Evolutionary conservation across 371 early-diverging fungal genomes (phyloP), one percentile per base, ranked within the genome.

Genomic region (Rhizoclosmatium hyalinum): DNA sequence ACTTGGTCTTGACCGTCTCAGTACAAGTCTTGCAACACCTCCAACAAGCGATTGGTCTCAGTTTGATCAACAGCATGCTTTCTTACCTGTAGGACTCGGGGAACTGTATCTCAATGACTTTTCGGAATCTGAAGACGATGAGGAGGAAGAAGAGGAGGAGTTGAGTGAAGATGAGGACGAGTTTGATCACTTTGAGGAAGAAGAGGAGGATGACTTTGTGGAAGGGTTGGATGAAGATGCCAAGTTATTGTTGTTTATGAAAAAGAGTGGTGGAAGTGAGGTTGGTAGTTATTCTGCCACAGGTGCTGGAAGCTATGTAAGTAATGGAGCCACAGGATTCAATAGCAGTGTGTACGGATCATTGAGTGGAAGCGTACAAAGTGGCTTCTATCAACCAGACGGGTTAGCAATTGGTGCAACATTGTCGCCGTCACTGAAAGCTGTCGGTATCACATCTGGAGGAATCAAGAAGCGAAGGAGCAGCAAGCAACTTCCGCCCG

Each of bases 111-210:
- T 57, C 12, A 24, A 50, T 46, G 53, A 61, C 17, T 17, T 50
- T 39, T 39, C 14, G 19, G 44, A 32, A 5, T 6, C 10, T 3
- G 72, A 61, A 2, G 72, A 64, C 2, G 72, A 64, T 2, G 72
- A 72, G 2, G 64, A 63, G 17, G 50, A 63, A 17, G 70, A 70
- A 39, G 70, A 70, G 2, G 70, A 70, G 41, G 64, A 67, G 32
- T 8, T 6, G 8, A 53, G 39, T 53, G 65, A 64, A 41, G 71
- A 71, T 43, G 71, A 71, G 17, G n/a, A 65, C 12, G 65, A 65
- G 65, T n/a, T 42, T 42, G 61, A 24, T 24, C 42, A 42, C 10
- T 46, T 67, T 67, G 45, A 65, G 24, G 65, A 65, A 12, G 65
- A 65, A 14, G 65, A 65, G 45, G 19, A 39, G 45, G 42, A 65